Evolutionary conservation across 768 basidiomycete genomes (phyloP), one percentile per base, ranked within the genome.

Genomic region (Coprinopsis cinerea): DNA sequence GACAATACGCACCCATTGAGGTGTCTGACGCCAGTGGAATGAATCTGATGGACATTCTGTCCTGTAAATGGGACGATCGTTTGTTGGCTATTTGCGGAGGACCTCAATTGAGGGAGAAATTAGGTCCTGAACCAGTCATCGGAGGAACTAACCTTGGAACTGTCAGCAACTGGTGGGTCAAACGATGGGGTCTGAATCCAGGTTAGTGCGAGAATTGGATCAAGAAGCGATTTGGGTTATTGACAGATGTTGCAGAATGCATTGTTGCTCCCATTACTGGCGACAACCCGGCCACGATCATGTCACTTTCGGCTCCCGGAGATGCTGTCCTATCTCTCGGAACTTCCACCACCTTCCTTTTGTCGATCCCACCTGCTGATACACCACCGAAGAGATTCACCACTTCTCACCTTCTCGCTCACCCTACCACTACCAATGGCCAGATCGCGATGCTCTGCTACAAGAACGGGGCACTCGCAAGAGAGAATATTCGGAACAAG

Each of bases 361-460:
- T 94, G 35, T 86, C 84, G 20, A 81, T 85, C 23, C 83, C 86
- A 4, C 83, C 82, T 4, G 68, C 79, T 5, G 74, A 79, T 52
- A 73, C 66, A 3, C 77, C 83, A 14, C 86, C 87, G 2, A 77
- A 78, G 62, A 70, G 87, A 53, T 78, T 85, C 61, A 88, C 82
- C 2, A 83, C 82, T 6, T 89, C 85, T 3, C 88, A 87, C 65
- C 74, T 85, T 17, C 78, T 87, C 50, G 75, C 85, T 1, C 82
- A 86, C 61, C 88, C 85, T 2, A 83, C 82, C 0, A 70, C 73
- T 17, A 60, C 67, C 2, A 69, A 75, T 30, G 81, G 77, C 1
- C 82, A 87, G 59, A 91, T 93, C 60, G 86, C 83, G 26, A 95
- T 95, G 91, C 77, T 94, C 9, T 92, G 90, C 64, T 92, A 92